Evolutionary conservation across 129 eudicot species (phyloP), one percentile per base, ranked within the genome.

Genomic region (Lactuca saligna): DNA sequence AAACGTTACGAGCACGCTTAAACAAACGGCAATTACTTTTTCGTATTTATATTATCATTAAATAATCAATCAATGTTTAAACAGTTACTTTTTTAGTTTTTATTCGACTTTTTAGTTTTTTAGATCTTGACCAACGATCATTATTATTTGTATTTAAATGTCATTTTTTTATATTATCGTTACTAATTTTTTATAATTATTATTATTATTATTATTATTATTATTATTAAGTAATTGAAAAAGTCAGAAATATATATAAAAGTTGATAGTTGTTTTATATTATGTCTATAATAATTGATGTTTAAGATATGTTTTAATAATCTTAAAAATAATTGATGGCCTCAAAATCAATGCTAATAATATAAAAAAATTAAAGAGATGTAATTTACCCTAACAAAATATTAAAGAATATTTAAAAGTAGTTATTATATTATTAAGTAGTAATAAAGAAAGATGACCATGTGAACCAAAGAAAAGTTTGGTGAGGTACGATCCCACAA

Each of bases 391-490:
- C 61, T 33, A 60, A 74, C 67, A 64, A 32, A 10, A 1, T 48
- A 25, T 57, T 50, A 46, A 10, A 46, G 15, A 46, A 46, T 12
- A 46, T 46, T 57, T 8, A 17, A 44, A 58, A 46, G n/a, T 3
- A 3, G 7, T 8, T 58, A 58, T 66, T 65, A 44, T 46, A 4
- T 48, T 35, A 14, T 32, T 59, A 31, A 37, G 69, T 59, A 59
- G 74, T 69, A 67, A 50, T 67, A 75, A 68, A 57, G 80, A 42
- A 75, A 49, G 63, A 75, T 49, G 63, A 42, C 74, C 74, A 75
- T 58, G 74, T 75, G 80, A 50, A 29, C 42, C n/a, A 17, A 67
- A 68, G 68, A 25, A 75, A 67, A 66, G 80, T 58, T 59, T 35
- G 63, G 67, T 55, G 29, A 74, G 68, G 68, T 75, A 66, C 49